Conservation (phyloP, 2,329 filamentous ascomycete genomes). For the Pseudogymnoascus sp. region DNA sequence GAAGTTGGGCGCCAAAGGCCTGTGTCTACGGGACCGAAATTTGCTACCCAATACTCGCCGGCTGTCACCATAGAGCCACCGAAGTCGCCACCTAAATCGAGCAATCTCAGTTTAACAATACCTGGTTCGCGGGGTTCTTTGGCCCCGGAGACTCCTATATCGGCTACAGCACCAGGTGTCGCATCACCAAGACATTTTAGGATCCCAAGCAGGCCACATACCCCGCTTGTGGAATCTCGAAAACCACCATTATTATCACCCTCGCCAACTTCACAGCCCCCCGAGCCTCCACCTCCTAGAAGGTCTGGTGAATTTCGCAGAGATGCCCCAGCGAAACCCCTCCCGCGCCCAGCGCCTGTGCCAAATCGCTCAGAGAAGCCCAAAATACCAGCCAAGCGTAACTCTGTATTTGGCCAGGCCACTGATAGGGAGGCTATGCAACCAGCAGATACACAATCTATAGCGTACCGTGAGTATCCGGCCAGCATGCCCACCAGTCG, state of each 20-base stretch:
- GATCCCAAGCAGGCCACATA: constrained; percentile 49
- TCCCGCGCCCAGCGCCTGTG: constrained; percentile 42
- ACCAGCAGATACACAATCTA: not conserved
- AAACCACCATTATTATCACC: constrained; percentile 40
- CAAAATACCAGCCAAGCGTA: constrained; percentile 41
- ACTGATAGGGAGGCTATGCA: not conserved
- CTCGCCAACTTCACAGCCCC: constrained; percentile 41
- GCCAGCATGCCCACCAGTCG: not conserved
- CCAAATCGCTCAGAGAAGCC: constrained; percentile 78
- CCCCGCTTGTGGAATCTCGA: constrained; percentile 42
- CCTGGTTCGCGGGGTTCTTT: constrained; percentile 29
- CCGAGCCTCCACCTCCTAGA: constrained; percentile 57
- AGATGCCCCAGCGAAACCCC: constrained; percentile 33
- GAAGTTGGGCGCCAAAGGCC: not conserved
- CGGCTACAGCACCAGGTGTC: constrained; percentile 36
- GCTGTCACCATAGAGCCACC: constrained; percentile 64
- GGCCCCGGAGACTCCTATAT: constrained; percentile 37
- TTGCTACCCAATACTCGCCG: constrained; percentile 39
- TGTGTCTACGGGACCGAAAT: constrained; percentile 1
- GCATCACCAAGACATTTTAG: constrained; percentile 40
- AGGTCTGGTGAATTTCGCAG: constrained; percentile 53
- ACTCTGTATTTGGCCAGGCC: constrained; percentile 13
- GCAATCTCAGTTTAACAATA: constrained; percentile 19
- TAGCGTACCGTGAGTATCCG: not conserved
- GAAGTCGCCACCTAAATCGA: constrained; percentile 54